Percentiles rank a stretch among this genome's conserved stretches.
Conservation (phyloP, 176 grass and related monocot species). For the Olyra latifolia region DNA sequence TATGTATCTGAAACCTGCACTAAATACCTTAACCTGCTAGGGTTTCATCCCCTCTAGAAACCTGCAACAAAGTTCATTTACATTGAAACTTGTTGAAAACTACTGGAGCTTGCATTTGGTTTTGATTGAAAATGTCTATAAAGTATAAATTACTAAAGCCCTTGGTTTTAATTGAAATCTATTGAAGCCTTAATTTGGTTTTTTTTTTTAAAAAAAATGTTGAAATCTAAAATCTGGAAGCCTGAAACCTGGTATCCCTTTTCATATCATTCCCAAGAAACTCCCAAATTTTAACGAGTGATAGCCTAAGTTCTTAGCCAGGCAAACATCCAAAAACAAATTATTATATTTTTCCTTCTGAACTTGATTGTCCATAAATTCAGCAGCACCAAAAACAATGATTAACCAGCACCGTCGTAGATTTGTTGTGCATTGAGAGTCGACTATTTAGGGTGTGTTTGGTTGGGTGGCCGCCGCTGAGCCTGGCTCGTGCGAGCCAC, state of each 20-base stretch:
- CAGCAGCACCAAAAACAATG: background rate
- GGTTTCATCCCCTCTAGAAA: constrained; percentile 14
- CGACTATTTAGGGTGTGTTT: background rate
- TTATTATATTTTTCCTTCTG: background rate
- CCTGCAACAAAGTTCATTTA: background rate
- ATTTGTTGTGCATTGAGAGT: constrained; percentile 14
- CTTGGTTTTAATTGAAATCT: constrained; percentile 2
- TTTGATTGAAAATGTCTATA: constrained; percentile 3
- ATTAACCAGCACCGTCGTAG: background rate
- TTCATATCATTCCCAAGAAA: background rate
- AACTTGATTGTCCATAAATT: constrained; percentile 5
- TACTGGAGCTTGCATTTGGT: background rate
- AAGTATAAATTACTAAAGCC: background rate
- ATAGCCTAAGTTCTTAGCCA: background rate
- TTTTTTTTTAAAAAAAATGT: background rate
- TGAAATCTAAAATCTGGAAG: background rate
- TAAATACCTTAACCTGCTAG: background rate
- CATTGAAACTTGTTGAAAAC: constrained; percentile 24
- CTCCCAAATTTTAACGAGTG: constrained; percentile 13
- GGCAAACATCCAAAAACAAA: background rate
- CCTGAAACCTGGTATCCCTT: constrained; percentile 13
- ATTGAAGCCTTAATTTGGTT: background rate
- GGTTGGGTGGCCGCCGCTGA: too few relatives aligned
- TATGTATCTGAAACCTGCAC: background rate
- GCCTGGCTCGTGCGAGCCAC: too few relatives aligned